Evolutionary conservation across 371 early-diverging fungal species (phyloP).

Genomic region (Choanephora cucurbitarum): DNA sequence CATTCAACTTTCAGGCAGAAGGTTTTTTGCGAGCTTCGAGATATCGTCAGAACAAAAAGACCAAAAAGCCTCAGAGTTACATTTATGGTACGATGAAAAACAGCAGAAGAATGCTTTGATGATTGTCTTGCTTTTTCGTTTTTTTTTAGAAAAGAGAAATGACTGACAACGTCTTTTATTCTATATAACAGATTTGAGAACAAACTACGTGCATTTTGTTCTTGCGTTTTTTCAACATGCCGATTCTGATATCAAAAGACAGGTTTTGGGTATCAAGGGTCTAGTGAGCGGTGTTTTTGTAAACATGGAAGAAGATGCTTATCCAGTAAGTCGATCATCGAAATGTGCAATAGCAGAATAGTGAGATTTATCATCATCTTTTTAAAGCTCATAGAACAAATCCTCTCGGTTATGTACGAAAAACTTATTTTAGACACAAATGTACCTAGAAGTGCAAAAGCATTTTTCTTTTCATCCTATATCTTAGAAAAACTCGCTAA

Average conservation of each 20-base stretch:
- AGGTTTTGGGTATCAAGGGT: slow-evolving; percentile 70
- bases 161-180: too few relatives aligned
- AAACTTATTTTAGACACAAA: slow-evolving; percentile 66
- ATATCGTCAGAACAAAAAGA: slow-evolving; percentile 44
- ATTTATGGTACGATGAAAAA: slow-evolving; percentile 42
- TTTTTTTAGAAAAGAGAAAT: too few relatives aligned
- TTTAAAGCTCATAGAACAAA: slow-evolving; percentile 59
- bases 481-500: slow-evolving; percentile 69
- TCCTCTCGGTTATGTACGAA: slow-evolving; percentile 58
- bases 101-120: too few relatives aligned
- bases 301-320: slow-evolving; percentile 67
- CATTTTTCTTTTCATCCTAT: slow-evolving; percentile 66
- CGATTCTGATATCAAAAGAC: slow-evolving; percentile 67
- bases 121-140: too few relatives aligned
- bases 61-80: slow-evolving; percentile 44
- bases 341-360: not conserved
- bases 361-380: not conserved
- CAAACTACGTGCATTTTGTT: slow-evolving; percentile 72
- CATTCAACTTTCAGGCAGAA: slow-evolving; percentile 52
- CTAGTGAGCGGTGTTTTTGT: slow-evolving; percentile 66
- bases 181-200: slow-evolving; percentile 53
- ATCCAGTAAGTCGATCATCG: slow-evolving; percentile 41
- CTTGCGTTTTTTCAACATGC: slow-evolving; percentile 77
- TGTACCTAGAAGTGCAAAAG: slow-evolving; percentile 58
- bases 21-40: slow-evolving; percentile 47